phyloP scores from a whole-genome alignment of 2,329 filamentous ascomycete genomes.

The Herpotrichia juniperi region DNA sequence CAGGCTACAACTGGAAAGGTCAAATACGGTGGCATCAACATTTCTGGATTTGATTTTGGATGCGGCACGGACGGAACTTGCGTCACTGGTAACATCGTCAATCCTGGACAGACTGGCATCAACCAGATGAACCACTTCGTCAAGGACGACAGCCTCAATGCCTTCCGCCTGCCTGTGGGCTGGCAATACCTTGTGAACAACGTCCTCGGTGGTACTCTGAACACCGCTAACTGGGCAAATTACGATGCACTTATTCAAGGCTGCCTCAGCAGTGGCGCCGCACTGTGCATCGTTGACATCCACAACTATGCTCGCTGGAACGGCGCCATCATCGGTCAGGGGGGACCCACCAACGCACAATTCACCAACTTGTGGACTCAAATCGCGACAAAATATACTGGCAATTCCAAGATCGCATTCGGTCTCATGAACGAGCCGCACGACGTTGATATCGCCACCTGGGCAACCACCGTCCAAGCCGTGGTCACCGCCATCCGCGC shows the following conservation, averaged over 20 bases:
- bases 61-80: conserved; percentile 38
- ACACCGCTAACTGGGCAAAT: conserved; percentile 54
- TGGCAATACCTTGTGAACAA: conserved; percentile 66
- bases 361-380: conserved; percentile 64
- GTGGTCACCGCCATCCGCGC: conserved; percentile 70
- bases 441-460: conserved; percentile 59
- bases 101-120: conserved; percentile 41
- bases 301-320: conserved; percentile 62
- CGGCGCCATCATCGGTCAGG: conserved; percentile 68
- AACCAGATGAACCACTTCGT: conserved; percentile 64
- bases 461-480: conserved; percentile 66
- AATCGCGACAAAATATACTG: conserved; percentile 63
- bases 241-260: conserved; percentile 64
- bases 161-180: conserved; percentile 62
- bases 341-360: conserved; percentile 64
- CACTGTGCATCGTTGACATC: conserved; percentile 63
- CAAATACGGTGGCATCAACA: conserved; percentile 48
- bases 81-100: conserved; percentile 15
- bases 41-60: conserved; percentile 58
- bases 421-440: conserved; percentile 74
- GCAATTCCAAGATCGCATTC: conserved; percentile 62
- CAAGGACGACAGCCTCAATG: conserved; percentile 59
- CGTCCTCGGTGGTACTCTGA: conserved; percentile 56
- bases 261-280: conserved; percentile 62
- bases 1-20: conserved; percentile 12